phyloP scores from a whole-genome alignment of 2,329 filamentous ascomycete genomes.

The Hypoxylon sp. region DNA sequence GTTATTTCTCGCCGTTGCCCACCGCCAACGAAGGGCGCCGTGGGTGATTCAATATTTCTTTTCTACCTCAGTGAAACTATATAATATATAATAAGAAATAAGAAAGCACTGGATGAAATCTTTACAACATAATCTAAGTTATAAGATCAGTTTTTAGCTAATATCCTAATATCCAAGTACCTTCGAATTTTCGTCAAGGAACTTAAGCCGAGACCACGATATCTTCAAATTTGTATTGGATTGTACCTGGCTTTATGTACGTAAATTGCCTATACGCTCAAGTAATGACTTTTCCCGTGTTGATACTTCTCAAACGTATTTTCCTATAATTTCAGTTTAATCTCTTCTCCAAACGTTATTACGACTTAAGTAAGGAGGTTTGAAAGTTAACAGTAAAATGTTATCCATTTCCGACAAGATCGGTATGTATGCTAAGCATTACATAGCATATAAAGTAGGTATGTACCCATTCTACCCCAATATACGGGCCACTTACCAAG shows the following conservation, averaged over 20 bases:
- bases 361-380: background rate
- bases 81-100: background rate
- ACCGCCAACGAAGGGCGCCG: background rate
- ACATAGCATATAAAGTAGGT: conserved; percentile 14
- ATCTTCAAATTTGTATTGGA: background rate
- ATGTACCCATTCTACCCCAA: conserved; percentile 4
- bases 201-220: background rate
- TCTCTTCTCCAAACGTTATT: background rate
- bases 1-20: background rate
- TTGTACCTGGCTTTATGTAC: background rate
- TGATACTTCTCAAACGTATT: background rate
- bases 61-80: background rate
- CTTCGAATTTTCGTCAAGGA: background rate
- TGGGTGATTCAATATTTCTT: background rate
- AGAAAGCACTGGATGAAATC: background rate
- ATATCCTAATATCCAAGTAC: background rate
- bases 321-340: background rate
- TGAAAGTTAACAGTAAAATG: background rate
- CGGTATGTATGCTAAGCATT: background rate
- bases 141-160: background rate
- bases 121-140: background rate
- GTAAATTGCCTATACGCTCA: background rate
- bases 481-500: conserved; percentile 11
- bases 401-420: background rate
- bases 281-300: background rate